Evolutionary conservation across 257 asterid species (phyloP), one percentile per base, ranked within the genome.

Genomic region (Knoxia roxburghii): DNA sequence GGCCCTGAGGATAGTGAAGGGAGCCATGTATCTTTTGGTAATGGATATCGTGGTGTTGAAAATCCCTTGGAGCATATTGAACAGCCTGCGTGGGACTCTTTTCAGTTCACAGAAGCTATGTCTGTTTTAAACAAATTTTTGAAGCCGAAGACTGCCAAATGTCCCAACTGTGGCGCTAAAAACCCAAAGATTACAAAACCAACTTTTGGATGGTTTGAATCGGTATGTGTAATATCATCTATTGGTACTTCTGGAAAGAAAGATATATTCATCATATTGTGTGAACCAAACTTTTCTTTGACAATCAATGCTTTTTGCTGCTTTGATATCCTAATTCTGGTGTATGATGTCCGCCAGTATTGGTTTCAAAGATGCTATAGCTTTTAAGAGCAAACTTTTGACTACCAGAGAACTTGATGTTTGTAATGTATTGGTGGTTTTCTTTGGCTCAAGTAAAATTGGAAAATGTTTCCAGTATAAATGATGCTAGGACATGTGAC

Each of bases 191-290:
- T 94, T 68, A 81, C 23, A 14, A 88, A 85, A 75, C 91, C 95
- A 50, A 88, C 90, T 54, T 90, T 90, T 81, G 99, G 96, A 82
- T 89, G 99, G 96, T 80, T 93, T 72, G 76, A 68, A 40, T 72
- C 80, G 95, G 97, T 93, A 93, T 55, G 89, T 65, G 49, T 60
- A 21, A 53, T 45, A 46, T 26, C 60, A 24, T 69, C 53, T 13
- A 51, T 63, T 68, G 40, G 39, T 20, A 27, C 35, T 68, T 27
- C 27, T 11, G 9, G 12, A 50, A 50, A 18, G 52, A 15, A 52
- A 64, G 58, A 64, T 46, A 14, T 57, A 9, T 65, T 55, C 7
- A 56, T 7, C 32, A 41, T 20, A 21, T 61, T 21, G 56, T 58
- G 23, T 30, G 7, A 14, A 27, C 24, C 29, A 45, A 4, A n/a